Evolutionary conservation across 352 stramenopile species (phyloP), one percentile per base, ranked within the genome.

Genomic region (Globisporangium spinosum): DNA sequence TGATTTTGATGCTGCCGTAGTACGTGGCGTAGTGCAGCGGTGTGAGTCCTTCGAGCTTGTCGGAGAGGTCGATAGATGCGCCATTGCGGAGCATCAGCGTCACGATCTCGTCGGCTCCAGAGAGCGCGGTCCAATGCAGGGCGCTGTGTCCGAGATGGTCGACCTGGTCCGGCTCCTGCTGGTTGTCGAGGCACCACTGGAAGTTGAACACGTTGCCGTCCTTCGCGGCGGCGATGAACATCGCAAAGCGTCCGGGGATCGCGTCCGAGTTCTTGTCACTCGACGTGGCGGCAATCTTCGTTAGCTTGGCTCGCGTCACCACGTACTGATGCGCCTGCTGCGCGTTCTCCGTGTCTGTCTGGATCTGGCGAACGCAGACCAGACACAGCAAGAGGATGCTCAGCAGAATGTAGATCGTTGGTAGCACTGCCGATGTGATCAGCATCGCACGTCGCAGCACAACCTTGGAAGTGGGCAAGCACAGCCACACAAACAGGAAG

Each of bases 1-100:
- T 88, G 27, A 79, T 78, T 68, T 92, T 91, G 69, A 93, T 68
- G 64, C 93, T 83, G 2, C 86, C 86, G 59, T 94, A 94, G 62
- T 82, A 93, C 23, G 76, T 80, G 0, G 81, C 82, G 57, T 94
- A 94, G 49, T 94, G 86, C 22, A 94, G 71, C 22, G 86, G 79
- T 12, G 82, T 78, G 23, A 93, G 76, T 13, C 68, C 72, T 20
- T 94, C 83, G 4, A 94, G 69, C 23, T 60, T 66, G 62, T 90
- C 79, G 2, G 75, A 71, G 20, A 93, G 61, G 40, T 94, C 82
- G 32, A 94, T 72, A 4, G 81, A 89, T 7, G 80, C 82, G 0
- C 86, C 86, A 58, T 87, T 90, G 27, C 77, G 80, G 15, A 94
- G 71, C n/a, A 94, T 29, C 3, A 91, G 59, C 17, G 71, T 64